A percentile compares a stretch with the other conserved stretches of the same genome.
phyloP scores from a whole-genome alignment of 1,139 yeast species.

The Geotrichum histeridarum region DNA sequence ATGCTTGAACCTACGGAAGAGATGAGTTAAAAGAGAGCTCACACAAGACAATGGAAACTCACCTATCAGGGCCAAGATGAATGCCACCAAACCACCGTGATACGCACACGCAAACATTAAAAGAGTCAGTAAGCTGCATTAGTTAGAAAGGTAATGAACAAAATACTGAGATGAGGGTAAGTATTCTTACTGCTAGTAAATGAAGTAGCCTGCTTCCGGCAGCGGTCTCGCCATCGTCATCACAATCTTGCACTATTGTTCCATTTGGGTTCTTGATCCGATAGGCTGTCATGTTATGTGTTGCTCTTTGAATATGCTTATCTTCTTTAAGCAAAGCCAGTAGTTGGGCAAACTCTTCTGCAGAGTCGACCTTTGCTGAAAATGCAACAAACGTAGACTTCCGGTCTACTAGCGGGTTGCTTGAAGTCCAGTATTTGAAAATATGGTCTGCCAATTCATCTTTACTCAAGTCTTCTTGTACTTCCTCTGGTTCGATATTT shows the following conservation, averaged over 20 bases:
- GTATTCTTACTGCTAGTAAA: constrained; percentile 53
- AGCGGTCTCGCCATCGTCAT: constrained; percentile 96
- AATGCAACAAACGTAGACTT: constrained; percentile 82
- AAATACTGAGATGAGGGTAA: background rate
- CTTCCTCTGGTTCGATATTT: constrained; percentile 21
- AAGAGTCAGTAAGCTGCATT: constrained; percentile 50
- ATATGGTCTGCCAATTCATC: constrained; percentile 39
- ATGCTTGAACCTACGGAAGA: constrained; percentile 65
- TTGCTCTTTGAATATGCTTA: constrained; percentile 59
- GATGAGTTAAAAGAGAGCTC: background rate
- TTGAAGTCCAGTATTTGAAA: constrained; percentile 63
- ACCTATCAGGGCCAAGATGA: constrained; percentile 78
- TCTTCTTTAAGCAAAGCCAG: constrained; percentile 56
- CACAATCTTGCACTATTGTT: constrained; percentile 71
- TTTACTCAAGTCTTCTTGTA: constrained; percentile 24
- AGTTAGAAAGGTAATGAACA: background rate
- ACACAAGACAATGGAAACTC: constrained; percentile 9
- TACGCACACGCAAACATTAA: constrained; percentile 84
- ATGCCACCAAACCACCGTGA: constrained; percentile 93
- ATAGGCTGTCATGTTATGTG: constrained; percentile 85
- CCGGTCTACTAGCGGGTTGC: constrained; percentile 75
- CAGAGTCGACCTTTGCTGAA: constrained; percentile 51
- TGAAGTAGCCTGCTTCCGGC: constrained; percentile 89
- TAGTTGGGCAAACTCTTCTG: constrained; percentile 56
- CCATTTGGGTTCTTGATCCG: constrained; percentile 54